These are phyloP conservation scores for Lizanozyma gosingica DNA, from an alignment of 1,139 yeast species.

Conservation along the genomic window DNA sequence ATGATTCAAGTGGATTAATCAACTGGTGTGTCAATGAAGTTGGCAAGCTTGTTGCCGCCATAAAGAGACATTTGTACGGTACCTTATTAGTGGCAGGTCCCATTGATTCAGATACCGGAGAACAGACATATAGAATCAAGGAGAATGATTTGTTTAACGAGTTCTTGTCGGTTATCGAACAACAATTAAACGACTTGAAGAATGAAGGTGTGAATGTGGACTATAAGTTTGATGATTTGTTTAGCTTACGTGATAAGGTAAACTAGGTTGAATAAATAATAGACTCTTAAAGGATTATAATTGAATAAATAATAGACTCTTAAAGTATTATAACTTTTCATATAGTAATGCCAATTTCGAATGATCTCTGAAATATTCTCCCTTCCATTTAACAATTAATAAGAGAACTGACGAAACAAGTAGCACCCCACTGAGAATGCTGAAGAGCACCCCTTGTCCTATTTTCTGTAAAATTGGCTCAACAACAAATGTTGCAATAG, in stretches of 20 bases:
- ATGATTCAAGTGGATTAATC: slow-evolving; percentile 36
- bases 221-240: slow-evolving; percentile 29
- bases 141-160: slow-evolving; percentile 22
- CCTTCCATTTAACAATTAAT: slow-evolving; percentile 44
- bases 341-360: slow-evolving; percentile 54
- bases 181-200: slow-evolving; percentile 31
- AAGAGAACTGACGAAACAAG: slow-evolving; percentile 35
- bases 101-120: slow-evolving; percentile 17
- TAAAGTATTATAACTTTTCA: slow-evolving; percentile 25
- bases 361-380: slow-evolving; percentile 56
- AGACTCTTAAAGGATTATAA: slow-evolving; percentile 1
- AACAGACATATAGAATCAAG: slow-evolving; percentile 19
- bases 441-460: slow-evolving; percentile 63
- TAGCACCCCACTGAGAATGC: slow-evolving; percentile 55
- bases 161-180: slow-evolving; percentile 22
- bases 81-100: slow-evolving; percentile 21
- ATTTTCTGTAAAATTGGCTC: slow-evolving; percentile 58
- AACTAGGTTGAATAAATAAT: too few relatives aligned
- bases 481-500: slow-evolving; percentile 64
- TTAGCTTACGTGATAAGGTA: slow-evolving; percentile 3
- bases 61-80: slow-evolving; percentile 36
- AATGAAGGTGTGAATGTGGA: slow-evolving; percentile 36
- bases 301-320: background rate
- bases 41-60: slow-evolving; percentile 22
- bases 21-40: slow-evolving; percentile 39